These are phyloP conservation scores for Naganishia albida DNA, from an alignment of 1,284 basidiomycete genomes.

Conservation along the genomic window DNA sequence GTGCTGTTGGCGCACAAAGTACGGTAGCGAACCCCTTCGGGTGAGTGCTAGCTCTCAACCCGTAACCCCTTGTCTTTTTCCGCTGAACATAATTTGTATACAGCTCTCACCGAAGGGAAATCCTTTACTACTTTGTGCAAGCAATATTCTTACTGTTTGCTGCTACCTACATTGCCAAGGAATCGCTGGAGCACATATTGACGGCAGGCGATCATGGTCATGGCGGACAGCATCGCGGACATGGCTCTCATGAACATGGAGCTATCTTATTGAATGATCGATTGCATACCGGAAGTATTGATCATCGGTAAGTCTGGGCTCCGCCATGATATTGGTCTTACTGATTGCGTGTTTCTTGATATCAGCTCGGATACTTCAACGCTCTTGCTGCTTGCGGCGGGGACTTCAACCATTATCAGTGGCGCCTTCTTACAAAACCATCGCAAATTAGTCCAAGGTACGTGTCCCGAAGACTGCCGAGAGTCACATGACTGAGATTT, in stretches of 20 bases:
- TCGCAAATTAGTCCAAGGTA: slow-evolving; percentile 66
- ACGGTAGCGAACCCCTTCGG: slow-evolving; percentile 64
- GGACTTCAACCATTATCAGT: slow-evolving; percentile 50
- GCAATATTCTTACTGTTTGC: slow-evolving; percentile 86
- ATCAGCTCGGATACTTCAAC: slow-evolving; percentile 35
- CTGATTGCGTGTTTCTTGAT: background rate
- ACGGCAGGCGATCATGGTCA: slow-evolving; percentile 58
- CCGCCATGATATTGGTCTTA: background rate
- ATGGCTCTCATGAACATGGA: slow-evolving; percentile 34
- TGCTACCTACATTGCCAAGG: slow-evolving; percentile 89
- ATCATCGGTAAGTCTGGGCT: slow-evolving; percentile 9
- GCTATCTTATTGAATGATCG: slow-evolving; percentile 6
- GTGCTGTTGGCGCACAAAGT: slow-evolving; percentile 42
- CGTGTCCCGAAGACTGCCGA: slow-evolving; percentile 40
- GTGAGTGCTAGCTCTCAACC: slow-evolving; percentile 57
- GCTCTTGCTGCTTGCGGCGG: slow-evolving; percentile 63
- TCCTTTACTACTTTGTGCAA: slow-evolving; percentile 81
- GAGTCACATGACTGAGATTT: too few relatives aligned
- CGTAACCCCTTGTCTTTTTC: background rate
- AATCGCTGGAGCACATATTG: slow-evolving; percentile 80
- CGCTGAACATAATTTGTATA: background rate
- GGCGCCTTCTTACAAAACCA: slow-evolving; percentile 68
- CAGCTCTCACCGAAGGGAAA: slow-evolving; percentile 72
- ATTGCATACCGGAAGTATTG: background rate
- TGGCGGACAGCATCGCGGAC: slow-evolving; percentile 58